These are phyloP conservation scores for Macrophomina tecta DNA, from an alignment of 2,329 filamentous ascomycete species.

Conservation along the genomic window DNA sequence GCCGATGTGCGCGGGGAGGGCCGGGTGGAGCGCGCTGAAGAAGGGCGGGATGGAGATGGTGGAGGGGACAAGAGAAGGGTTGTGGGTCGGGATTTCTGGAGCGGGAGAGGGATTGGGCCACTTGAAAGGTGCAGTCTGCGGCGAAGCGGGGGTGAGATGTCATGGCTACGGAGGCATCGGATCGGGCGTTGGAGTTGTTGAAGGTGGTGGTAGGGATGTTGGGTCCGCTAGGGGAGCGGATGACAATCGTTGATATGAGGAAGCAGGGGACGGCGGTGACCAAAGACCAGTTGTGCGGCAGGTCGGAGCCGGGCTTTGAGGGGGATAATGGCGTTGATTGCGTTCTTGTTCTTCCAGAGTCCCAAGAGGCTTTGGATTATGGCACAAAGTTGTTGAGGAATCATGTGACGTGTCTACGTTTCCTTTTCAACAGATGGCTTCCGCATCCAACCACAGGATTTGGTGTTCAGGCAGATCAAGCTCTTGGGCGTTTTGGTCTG, in stretches of 20 bases:
- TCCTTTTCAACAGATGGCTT: background rate
- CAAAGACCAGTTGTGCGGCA: background rate
- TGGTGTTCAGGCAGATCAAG: slow-evolving; percentile 29
- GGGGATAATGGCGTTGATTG: background rate
- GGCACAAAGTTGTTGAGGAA: background rate
- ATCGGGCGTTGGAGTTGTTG: background rate
- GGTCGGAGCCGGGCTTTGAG: background rate
- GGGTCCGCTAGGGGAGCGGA: background rate
- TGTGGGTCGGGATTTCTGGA: background rate
- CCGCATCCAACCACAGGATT: slow-evolving; percentile 2
- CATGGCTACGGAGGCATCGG: background rate
- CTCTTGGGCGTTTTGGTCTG: slow-evolving; percentile 26
- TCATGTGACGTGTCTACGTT: background rate
- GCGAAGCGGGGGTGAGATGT: background rate
- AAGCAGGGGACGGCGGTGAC: background rate
- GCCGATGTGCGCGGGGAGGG: slow-evolving; percentile 49
- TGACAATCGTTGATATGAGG: slow-evolving; percentile 2
- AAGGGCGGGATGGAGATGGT: slow-evolving; percentile 44
- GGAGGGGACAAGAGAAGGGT: slow-evolving; percentile 56
- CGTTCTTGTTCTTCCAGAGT: background rate
- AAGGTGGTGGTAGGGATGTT: background rate
- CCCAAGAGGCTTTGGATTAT: background rate
- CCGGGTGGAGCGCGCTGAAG: slow-evolving; percentile 51
- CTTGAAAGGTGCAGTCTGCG: slow-evolving; percentile 4
- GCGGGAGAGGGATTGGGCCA: slow-evolving; percentile 5